Percentiles rank a stretch among this genome's conserved stretches.
phyloP scores from a whole-genome alignment of 176 grass and related monocot genomes.

The Eragrostis curvula region DNA sequence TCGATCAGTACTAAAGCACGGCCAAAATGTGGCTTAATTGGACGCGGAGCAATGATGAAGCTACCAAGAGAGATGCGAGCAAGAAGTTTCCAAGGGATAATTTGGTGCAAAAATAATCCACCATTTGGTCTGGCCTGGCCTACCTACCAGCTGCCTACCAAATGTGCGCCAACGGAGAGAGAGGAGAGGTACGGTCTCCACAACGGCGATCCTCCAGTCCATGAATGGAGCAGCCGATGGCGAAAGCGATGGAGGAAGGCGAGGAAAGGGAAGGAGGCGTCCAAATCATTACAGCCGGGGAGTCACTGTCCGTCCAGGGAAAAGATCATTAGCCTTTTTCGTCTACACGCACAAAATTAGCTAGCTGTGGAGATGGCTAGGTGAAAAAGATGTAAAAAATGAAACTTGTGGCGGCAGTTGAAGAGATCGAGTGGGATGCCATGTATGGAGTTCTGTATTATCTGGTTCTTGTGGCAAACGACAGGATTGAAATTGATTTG shows the following conservation, averaged over 20 bases:
- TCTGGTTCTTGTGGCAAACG: not conserved
- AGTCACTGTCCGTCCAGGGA: conserved; percentile 43
- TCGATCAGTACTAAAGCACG: not conserved
- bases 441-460: not conserved
- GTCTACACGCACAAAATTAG: conserved; percentile 39
- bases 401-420: not conserved
- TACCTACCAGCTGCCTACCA: conserved; percentile 25
- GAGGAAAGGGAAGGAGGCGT: conserved; percentile 29
- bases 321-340: conserved; percentile 10
- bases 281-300: conserved; percentile 50
- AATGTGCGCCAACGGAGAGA: not conserved
- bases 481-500: not conserved
- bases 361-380: not conserved
- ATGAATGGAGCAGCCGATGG: conserved; percentile 27
- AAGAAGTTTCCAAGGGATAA: conserved; percentile 42
- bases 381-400: conserved; percentile 19
- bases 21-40: conserved; percentile 43
- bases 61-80: conserved; percentile 2
- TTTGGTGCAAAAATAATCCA: not conserved
- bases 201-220: not conserved
- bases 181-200: not conserved
- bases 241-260: conserved; percentile 39
- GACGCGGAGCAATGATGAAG: conserved; percentile 31
- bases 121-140: conserved; percentile 22
- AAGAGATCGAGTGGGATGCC: not conserved